Evolutionary conservation across 2,329 filamentous ascomycete genomes (phyloP).

Genomic region (Colletotrichum kahawae): DNA sequence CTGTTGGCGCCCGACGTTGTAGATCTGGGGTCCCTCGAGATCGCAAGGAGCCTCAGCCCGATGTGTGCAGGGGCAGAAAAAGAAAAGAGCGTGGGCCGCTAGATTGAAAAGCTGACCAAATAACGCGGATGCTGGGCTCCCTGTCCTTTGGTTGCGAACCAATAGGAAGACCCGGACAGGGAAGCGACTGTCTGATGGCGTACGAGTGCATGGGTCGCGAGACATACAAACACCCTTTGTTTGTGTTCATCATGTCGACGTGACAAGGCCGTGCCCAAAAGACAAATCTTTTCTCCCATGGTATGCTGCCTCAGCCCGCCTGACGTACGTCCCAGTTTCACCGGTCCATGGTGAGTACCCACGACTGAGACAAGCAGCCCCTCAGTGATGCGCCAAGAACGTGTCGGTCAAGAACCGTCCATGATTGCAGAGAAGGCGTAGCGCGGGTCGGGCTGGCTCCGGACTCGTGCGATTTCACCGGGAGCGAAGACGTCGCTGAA

Average conservation of each 20-base stretch:
- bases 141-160: neutral
- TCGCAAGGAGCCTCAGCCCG: conserved; percentile 1
- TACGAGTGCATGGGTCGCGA: conserved; percentile 3
- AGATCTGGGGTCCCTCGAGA: conserved; percentile 4
- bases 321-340: conserved; percentile 14
- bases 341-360: neutral
- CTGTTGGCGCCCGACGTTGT: neutral
- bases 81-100: conserved; percentile 11
- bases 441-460: conserved; percentile 58
- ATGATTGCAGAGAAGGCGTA: conserved; percentile 41
- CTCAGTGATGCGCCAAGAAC: neutral
- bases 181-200: neutral
- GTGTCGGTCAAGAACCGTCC: conserved; percentile 18
- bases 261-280: conserved; percentile 1
- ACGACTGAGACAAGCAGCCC: conserved; percentile 2
- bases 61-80: neutral
- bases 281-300: conserved; percentile 1
- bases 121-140: neutral
- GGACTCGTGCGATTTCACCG: conserved; percentile 53
- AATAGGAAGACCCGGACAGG: conserved; percentile 2
- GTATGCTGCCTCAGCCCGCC: neutral
- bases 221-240: conserved; percentile 6
- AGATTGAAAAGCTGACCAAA: conserved; percentile 3
- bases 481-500: conserved; percentile 58
- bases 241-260: neutral